These are phyloP conservation scores for Basipetospora chlamydospora DNA, from an alignment of 2,329 filamentous ascomycete genomes.

Conservation along the genomic window DNA sequence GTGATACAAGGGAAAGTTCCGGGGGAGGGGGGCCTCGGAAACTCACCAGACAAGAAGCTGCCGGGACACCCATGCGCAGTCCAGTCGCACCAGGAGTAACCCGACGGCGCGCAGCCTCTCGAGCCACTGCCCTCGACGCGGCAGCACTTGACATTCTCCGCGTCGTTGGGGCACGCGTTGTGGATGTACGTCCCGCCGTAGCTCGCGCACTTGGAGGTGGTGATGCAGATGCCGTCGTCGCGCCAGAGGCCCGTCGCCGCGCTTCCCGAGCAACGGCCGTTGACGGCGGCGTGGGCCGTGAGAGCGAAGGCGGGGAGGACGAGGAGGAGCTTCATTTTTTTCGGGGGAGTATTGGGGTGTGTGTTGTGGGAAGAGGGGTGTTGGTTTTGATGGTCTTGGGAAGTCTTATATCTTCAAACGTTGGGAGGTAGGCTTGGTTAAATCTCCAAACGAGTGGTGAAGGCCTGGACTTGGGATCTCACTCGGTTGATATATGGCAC, in stretches of 20 bases:
- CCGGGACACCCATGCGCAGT: background rate
- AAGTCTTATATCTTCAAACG: too few relatives aligned
- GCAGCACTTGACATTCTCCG: constrained; percentile 6
- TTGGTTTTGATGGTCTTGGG: too few relatives aligned
- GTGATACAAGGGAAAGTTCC: background rate
- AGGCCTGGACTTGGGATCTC: too few relatives aligned
- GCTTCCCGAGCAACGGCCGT: constrained; percentile 5
- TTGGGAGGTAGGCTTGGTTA: too few relatives aligned
- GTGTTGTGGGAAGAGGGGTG: too few relatives aligned
- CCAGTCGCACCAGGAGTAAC: constrained; percentile 4
- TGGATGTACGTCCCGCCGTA: constrained; percentile 1
- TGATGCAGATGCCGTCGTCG: constrained; percentile 5
- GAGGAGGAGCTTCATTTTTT: too few relatives aligned
- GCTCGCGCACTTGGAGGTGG: constrained; percentile 3
- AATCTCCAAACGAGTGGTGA: too few relatives aligned
- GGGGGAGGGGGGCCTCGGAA: too few relatives aligned
- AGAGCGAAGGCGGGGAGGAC: constrained; percentile 1
- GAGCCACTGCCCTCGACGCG: background rate
- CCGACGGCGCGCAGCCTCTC: background rate
- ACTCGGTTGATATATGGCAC: too few relatives aligned
- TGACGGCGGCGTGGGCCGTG: constrained; percentile 1
- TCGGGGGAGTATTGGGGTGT: too few relatives aligned
- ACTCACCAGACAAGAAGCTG: background rate
- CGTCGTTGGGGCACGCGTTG: constrained; percentile 5
- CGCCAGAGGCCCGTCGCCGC: constrained; percentile 3